Evolutionary conservation across 306 rosid genomes (phyloP), one percentile per base, ranked within the genome.

Genomic region (Begonia peltatifolia): DNA sequence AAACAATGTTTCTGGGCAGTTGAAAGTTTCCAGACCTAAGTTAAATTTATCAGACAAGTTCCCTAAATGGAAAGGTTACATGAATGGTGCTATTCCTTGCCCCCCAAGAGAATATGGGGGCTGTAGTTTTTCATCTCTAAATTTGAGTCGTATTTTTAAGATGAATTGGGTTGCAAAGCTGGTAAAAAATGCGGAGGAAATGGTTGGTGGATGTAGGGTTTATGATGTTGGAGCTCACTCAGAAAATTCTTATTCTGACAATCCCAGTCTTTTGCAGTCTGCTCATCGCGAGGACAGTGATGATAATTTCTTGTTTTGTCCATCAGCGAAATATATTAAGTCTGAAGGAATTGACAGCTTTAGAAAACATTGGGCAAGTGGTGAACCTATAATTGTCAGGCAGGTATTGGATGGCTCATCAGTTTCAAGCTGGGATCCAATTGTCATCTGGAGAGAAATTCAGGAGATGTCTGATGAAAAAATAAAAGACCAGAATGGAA

Each of bases 111-210:
- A 85, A 54, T 75, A 71, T 55, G 99, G 96, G 71, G 96, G 99
- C 71, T 90, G 99, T 71, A 86, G 87, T 58, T 60, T 59, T 71
- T 74, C 77, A 23, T 63, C 82, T 9, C 64, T 90, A 67, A 76
- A 72, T 64, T 82, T 86, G 70, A 79, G 84, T 63, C 87, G 96
- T 67, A 90, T 86, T 68, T 90, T 90, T 71, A 90, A 86, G 82
- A 86, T 83, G 96, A 90, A 90, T 53, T 86, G 96, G 99, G 96
- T 92, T 56, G 96, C 99, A 73, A 92, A 92, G 56, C 79, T 92
- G 75, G 88, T 77, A 51, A 92, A 92, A 74, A 92, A 92, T 79
- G 96, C 72, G 41, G 99, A 92, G 74, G 99, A 86, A 74, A 86
- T 92, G 95, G 99, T 92, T 59, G 76, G 81, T 71, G 93, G 99